Evolutionary conservation across 2,329 filamentous ascomycete genomes (phyloP).

Genomic region (Sphaerulina musiva): DNA sequence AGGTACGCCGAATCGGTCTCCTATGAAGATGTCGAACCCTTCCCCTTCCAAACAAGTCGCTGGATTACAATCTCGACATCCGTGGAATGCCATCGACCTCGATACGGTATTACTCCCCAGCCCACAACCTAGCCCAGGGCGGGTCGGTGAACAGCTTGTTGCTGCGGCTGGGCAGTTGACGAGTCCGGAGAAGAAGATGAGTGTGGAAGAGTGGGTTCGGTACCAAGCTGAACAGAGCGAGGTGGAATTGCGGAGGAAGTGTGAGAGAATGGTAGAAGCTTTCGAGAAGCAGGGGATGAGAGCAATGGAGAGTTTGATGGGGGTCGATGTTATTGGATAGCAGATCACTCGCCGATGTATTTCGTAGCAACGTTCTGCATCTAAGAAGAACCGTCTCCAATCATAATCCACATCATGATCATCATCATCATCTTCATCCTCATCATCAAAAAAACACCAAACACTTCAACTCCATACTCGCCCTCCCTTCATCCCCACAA

Average conservation of each 20-base stretch:
- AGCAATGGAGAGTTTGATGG: constrained; percentile 72
- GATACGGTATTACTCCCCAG: constrained; percentile 59
- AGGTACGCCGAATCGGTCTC: constrained; percentile 34
- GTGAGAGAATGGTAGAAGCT: constrained; percentile 70
- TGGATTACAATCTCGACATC: constrained; percentile 45
- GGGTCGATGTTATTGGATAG: constrained; percentile 48
- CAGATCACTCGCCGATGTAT: constrained; percentile 29
- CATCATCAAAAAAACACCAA: background rate
- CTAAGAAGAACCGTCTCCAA: too few species aligned
- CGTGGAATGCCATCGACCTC: constrained; percentile 71
- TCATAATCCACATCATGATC: too few species aligned
- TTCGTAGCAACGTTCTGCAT: too few species aligned
- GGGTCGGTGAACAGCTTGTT: constrained; percentile 26
- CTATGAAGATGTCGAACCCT: constrained; percentile 15
- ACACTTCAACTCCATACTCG: background rate
- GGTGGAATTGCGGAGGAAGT: constrained; percentile 69
- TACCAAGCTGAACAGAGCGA: constrained; percentile 76
- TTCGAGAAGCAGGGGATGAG: constrained; percentile 79
- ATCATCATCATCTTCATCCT: too few species aligned
- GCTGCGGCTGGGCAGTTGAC: constrained; percentile 55
- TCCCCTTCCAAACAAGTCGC: constrained; percentile 44
- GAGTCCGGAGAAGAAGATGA: constrained; percentile 79
- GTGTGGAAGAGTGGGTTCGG: constrained; percentile 85
- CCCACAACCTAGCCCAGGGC: constrained; percentile 30
- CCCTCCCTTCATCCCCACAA: background rate